Evolutionary conservation across 2,329 filamentous ascomycete genomes (phyloP).

Genomic region (Elsinoe necatrix): DNA sequence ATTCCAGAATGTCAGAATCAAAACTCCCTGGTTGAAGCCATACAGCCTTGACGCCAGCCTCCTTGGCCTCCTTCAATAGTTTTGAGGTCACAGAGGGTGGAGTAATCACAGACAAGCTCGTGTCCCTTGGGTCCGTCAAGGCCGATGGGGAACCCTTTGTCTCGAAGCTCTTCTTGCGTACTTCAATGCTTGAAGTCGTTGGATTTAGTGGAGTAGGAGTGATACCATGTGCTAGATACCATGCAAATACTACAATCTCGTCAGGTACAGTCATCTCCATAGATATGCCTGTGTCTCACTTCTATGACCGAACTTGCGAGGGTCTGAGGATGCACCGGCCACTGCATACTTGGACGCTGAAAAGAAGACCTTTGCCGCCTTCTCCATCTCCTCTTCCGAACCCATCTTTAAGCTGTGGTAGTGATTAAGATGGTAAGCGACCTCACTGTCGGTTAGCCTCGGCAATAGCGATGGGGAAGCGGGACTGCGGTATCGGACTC

Average conservation of each 20-base stretch:
- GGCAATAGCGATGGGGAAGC: conserved; percentile 1
- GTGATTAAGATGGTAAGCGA: background rate
- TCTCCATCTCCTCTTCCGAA: conserved; percentile 46
- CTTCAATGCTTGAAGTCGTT: conserved; percentile 53
- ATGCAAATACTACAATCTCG: conserved; percentile 61
- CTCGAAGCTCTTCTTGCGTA: conserved; percentile 50
- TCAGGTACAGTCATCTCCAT: background rate
- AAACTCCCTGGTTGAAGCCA: conserved; percentile 91
- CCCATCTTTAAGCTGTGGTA: conserved; percentile 1
- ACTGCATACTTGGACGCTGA: conserved; percentile 72
- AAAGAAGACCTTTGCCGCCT: conserved; percentile 71
- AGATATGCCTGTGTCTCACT: conserved; percentile 41
- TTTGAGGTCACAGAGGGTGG: conserved; percentile 67
- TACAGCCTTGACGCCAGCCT: conserved; percentile 62
- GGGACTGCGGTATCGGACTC: conserved; percentile 8
- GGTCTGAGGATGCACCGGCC: conserved; percentile 78
- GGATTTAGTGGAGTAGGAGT: conserved; percentile 82
- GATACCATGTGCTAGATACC: conserved; percentile 73
- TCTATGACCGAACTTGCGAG: conserved; percentile 80
- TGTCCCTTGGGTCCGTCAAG: conserved; percentile 58
- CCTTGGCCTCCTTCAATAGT: conserved; percentile 68
- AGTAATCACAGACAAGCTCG: conserved; percentile 78
- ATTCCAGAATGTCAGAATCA: conserved; percentile 64
- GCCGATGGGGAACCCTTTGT: conserved; percentile 58
- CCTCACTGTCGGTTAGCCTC: conserved; percentile 1